Evolutionary conservation across 2,329 filamentous ascomycete species (phyloP), one percentile per base, ranked within the genome.

Genomic region (Diplodia sapinea): DNA sequence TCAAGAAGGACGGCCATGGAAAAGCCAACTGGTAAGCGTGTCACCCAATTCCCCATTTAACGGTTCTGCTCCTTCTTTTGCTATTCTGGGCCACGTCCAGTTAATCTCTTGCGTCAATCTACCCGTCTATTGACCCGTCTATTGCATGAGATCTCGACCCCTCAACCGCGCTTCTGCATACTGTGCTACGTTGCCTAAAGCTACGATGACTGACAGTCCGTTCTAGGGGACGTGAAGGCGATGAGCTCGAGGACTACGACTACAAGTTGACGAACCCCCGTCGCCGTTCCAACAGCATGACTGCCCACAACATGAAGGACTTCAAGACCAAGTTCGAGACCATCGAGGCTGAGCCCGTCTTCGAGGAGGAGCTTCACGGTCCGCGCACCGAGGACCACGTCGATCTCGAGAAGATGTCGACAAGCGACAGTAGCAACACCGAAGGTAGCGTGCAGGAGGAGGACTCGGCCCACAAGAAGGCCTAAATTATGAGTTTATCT

Each of bases 281-380:
- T 79, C 93, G 92, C 79, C 96, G 92, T 81, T 98, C 98, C 84
- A 94, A 91, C 79, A 94, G 90, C 82, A 89, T 86, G 75, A 86
- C 90, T 73, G 89, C 88, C 66, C 86, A 88, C 75, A 85, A 88
- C 74, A 83, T 92, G 73, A 86, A 87, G 69, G 88, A 94, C 78
- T 92, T 97, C 83, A 96, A 95, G 86, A 96, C 94, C 81, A 99
- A 99, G 83, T 98, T 97, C 78, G 95, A 99, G 81, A 85, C 91
- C 73, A 86, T 93, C 77, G 95, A 98, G 74, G 85, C 88, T 20
- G 94, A 98, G 75, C 94, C 93, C 50, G 91, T 96, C 75, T 97
- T 97, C 73, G 93, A 98, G 79, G 94, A 97, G 81, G 86, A 87
- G 66, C 70, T 95, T 68, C 92, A 96, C 75, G 93, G 92, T 36